These are phyloP conservation scores for Coprinellus aureogranulatus DNA, from an alignment of 768 basidiomycete species.

Conservation along the genomic window DNA sequence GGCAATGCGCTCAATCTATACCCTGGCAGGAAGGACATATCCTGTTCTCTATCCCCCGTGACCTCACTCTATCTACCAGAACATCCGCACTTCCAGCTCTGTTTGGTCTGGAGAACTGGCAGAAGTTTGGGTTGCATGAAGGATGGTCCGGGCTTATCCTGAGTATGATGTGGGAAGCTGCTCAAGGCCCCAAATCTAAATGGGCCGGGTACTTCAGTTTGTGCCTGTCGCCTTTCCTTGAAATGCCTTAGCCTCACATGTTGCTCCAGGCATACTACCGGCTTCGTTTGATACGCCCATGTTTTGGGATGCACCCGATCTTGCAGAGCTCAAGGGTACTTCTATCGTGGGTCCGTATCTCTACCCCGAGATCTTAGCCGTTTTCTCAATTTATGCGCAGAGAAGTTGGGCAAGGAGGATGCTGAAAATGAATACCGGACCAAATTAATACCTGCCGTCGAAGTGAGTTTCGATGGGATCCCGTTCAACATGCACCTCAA, in stretches of 20 bases:
- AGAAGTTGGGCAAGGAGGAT: constrained; percentile 82
- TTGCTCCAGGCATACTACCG: constrained; percentile 59
- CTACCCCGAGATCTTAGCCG: not conserved
- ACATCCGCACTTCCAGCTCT: constrained; percentile 64
- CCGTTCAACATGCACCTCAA: not conserved
- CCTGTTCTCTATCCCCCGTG: constrained; percentile 80
- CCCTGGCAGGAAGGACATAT: constrained; percentile 67
- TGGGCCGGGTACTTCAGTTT: constrained; percentile 75
- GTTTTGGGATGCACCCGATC: constrained; percentile 82
- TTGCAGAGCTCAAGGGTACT: constrained; percentile 76
- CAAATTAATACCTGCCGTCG: constrained; percentile 67
- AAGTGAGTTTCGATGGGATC: constrained; percentile 41
- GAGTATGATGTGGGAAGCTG: constrained; percentile 94
- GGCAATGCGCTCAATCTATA: not conserved
- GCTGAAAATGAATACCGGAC: constrained; percentile 71
- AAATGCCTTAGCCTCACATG: constrained; percentile 3
- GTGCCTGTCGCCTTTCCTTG: not conserved
- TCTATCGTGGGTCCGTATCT: constrained; percentile 75
- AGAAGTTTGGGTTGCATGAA: constrained; percentile 48
- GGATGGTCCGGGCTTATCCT: constrained; percentile 90
- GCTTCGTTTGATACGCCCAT: constrained; percentile 82
- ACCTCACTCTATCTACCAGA: constrained; percentile 72
- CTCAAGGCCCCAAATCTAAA: constrained; percentile 55
- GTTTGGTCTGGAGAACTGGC: constrained; percentile 69
- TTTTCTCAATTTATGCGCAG: constrained; percentile 38